Conservation (phyloP, 2,329 filamentous ascomycete genomes). For the Sphaerostilbella broomeana region DNA sequence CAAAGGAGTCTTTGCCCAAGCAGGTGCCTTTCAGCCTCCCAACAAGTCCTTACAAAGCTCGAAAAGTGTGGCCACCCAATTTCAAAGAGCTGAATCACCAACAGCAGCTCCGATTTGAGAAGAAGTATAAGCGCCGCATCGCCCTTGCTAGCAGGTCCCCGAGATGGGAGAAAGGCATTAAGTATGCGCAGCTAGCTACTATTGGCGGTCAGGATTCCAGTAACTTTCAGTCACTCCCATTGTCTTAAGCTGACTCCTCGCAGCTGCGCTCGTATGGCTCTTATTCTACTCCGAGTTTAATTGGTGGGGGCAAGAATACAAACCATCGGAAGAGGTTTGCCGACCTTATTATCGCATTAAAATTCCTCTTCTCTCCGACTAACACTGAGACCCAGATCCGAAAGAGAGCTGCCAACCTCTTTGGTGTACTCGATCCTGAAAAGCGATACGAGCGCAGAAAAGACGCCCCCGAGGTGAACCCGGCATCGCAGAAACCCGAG, state of each 20-base stretch:
- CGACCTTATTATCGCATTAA: no score
- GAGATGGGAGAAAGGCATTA: conserved; percentile 57
- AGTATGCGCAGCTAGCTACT: conserved; percentile 56
- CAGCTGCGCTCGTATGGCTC: conserved; percentile 33
- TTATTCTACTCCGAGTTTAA: conserved; percentile 39
- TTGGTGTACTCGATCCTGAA: conserved; percentile 35
- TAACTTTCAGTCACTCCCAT: not conserved
- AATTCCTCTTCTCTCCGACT: no score
- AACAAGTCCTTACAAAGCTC: conserved; percentile 55
- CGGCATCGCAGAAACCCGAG: conserved; percentile 20
- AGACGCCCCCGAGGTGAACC: conserved; percentile 30
- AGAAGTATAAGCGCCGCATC: conserved; percentile 67
- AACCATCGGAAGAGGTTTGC: conserved; percentile 36
- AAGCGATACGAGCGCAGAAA: conserved; percentile 36
- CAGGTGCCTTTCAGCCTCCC: conserved; percentile 31
- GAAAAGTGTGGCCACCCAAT: conserved; percentile 73
- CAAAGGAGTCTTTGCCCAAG: conserved; percentile 23
- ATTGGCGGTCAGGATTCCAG: conserved; percentile 44
- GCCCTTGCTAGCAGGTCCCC: conserved; percentile 56
- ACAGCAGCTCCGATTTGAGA: conserved; percentile 72
- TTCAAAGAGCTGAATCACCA: conserved; percentile 62
- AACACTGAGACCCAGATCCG: conserved; percentile 26
- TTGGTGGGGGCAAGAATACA: conserved; percentile 38
- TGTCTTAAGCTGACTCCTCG: not conserved
- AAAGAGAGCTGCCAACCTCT: conserved; percentile 31